Conservation (phyloP, 2,329 filamentous ascomycete species). For the Cordyceps cateniannulata region DNA sequence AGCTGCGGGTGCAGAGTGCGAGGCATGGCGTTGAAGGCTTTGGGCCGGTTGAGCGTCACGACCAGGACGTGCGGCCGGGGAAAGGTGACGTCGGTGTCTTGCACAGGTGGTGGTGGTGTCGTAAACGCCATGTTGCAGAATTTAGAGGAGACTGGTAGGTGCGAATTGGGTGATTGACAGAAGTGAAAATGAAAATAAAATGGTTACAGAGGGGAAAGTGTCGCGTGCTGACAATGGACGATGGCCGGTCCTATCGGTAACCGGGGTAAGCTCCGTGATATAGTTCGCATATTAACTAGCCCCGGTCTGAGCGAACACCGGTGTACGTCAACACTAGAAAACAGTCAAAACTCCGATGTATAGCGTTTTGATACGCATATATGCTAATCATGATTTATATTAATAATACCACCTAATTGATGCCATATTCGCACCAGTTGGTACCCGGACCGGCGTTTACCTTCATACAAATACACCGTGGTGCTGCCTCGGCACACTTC, state of each 20-base stretch:
- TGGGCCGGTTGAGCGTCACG: slow-evolving; percentile 53
- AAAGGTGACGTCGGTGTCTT: slow-evolving; percentile 39
- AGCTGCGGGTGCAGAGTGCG: slow-evolving; percentile 42
- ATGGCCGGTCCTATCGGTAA: background rate
- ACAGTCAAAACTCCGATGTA: too few relatives aligned
- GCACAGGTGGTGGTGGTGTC: slow-evolving; percentile 30
- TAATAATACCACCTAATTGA: too few relatives aligned
- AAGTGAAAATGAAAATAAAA: background rate
- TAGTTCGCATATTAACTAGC: background rate
- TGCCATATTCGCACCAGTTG: too few relatives aligned
- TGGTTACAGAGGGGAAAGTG: background rate
- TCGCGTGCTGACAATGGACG: background rate
- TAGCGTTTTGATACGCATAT: too few relatives aligned
- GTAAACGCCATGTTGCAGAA: background rate
- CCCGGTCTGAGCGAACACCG: too few relatives aligned
- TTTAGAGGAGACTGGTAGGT: background rate
- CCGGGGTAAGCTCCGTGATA: background rate
- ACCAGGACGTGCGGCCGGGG: slow-evolving; percentile 50
- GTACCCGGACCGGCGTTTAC: background rate
- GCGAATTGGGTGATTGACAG: background rate
- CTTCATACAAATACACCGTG: background rate
- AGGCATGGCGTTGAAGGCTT: slow-evolving; percentile 52
- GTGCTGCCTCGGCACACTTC: background rate
- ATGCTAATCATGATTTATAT: too few relatives aligned
- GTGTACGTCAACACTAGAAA: too few relatives aligned